phyloP scores from a whole-genome alignment of 306 rosid species.

The Vachellia pachyceras region DNA sequence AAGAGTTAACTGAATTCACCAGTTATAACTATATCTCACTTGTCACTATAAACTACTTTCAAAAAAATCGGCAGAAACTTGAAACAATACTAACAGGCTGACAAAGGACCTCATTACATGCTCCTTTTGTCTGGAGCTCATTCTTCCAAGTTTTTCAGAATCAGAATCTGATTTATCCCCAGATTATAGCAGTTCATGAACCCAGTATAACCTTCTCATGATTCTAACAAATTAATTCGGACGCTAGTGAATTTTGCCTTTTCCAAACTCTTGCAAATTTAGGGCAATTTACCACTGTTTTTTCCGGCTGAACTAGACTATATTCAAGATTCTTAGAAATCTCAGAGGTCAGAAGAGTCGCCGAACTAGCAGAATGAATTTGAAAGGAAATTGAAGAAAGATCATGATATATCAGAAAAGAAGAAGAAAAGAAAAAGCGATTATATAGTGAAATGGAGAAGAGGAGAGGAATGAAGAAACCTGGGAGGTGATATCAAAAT shows the following conservation, averaged over 20 bases:
- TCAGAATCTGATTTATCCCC: background rate
- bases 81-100: background rate
- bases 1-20: background rate
- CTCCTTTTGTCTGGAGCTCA: background rate
- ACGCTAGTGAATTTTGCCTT: background rate
- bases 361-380: background rate
- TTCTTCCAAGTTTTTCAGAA: constrained; percentile 5
- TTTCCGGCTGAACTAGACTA: background rate
- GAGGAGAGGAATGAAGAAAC: constrained; percentile 32
- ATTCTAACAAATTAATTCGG: background rate
- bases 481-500: constrained; percentile 84
- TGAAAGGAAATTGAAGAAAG: background rate
- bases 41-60: background rate
- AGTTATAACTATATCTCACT: background rate
- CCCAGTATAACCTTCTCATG: background rate
- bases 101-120: background rate
- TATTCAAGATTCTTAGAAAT: background rate
- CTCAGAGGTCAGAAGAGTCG: background rate
- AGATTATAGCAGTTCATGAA: background rate
- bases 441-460: background rate
- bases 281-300: background rate
- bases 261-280: background rate
- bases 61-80: background rate
- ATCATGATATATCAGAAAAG: background rate
- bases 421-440: background rate